A percentile compares a stretch with the other conserved stretches of the same genome.
phyloP scores from a whole-genome alignment of 768 basidiomycete species.

The Podaxis sp. region DNA sequence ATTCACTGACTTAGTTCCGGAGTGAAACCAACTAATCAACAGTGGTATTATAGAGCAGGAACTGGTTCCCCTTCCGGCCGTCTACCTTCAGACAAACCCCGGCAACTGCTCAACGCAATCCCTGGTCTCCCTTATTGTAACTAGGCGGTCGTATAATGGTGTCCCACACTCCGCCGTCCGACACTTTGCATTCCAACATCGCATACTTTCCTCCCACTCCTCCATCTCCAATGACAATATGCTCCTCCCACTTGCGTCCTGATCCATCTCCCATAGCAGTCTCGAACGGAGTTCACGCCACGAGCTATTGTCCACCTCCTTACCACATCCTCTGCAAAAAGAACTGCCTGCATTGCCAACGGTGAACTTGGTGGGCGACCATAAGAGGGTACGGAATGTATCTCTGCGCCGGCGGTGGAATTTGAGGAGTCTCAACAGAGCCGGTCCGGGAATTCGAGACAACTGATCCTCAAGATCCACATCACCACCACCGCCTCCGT shows the following conservation, averaged over 20 bases:
- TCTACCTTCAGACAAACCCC: not conserved
- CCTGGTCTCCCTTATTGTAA: not conserved
- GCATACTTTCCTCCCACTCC: not conserved
- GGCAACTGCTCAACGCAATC: not conserved
- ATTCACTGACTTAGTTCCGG: too few species aligned
- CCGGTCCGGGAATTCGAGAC: not conserved
- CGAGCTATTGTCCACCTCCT: not conserved
- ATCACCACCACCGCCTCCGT: not conserved
- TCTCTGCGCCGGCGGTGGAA: not conserved
- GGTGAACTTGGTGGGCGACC: not conserved
- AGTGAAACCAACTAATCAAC: too few species aligned
- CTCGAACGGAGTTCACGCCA: not conserved
- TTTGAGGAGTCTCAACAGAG: not conserved
- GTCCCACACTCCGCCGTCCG: constrained; percentile 10
- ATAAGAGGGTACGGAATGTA: not conserved
- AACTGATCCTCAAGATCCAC: not conserved
- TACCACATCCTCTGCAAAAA: not conserved
- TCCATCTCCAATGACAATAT: not conserved
- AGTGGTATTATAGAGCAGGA: too few species aligned
- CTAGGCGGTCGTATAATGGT: not conserved
- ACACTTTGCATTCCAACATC: constrained; percentile 1
- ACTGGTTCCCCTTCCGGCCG: not conserved
- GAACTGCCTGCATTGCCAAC: not conserved
- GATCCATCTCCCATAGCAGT: not conserved
- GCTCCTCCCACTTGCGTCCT: not conserved